phyloP scores from a whole-genome alignment of 1,284 basidiomycete species.

The Butyriboletus appendiculatus region DNA sequence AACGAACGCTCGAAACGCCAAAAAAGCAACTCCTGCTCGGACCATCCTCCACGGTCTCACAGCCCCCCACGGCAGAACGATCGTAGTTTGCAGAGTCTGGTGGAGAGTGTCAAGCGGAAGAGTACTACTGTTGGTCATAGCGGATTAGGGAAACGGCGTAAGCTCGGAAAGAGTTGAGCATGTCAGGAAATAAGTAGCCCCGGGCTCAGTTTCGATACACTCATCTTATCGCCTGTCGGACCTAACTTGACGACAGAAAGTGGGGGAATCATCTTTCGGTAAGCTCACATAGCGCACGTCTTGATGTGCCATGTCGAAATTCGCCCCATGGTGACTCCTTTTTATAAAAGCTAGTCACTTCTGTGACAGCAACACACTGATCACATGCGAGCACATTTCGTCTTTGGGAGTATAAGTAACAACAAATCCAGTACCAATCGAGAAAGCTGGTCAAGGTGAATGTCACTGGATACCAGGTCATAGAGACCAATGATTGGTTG shows the following conservation, averaged over 20 bases:
- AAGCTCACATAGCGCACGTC: not conserved
- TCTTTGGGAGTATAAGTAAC: not conserved
- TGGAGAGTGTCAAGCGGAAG: constrained; percentile 87
- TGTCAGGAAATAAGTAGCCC: not conserved
- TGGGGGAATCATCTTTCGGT: not conserved
- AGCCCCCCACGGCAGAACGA: constrained; percentile 6
- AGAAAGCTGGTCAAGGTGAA: not conserved
- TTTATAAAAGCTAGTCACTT: not conserved
- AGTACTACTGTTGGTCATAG: constrained; percentile 38
- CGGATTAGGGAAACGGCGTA: constrained; percentile 57
- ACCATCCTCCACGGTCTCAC: constrained; percentile 9
- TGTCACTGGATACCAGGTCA: not conserved
- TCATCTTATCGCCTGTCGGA: not conserved
- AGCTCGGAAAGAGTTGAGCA: constrained; percentile 32
- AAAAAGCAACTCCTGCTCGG: constrained; percentile 32
- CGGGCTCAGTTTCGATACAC: not conserved
- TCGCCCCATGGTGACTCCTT: not conserved
- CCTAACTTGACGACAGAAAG: not conserved
- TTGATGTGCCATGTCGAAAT: not conserved
- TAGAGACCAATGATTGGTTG: not conserved
- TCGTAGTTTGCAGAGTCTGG: constrained; percentile 62
- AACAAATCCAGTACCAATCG: no score
- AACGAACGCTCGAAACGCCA: constrained; percentile 69
- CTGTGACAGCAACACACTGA: not conserved
- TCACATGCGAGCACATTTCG: no score